These are phyloP conservation scores for Carex parvula DNA, from an alignment of 176 grass and related monocot genomes.

Conservation along the genomic window DNA sequence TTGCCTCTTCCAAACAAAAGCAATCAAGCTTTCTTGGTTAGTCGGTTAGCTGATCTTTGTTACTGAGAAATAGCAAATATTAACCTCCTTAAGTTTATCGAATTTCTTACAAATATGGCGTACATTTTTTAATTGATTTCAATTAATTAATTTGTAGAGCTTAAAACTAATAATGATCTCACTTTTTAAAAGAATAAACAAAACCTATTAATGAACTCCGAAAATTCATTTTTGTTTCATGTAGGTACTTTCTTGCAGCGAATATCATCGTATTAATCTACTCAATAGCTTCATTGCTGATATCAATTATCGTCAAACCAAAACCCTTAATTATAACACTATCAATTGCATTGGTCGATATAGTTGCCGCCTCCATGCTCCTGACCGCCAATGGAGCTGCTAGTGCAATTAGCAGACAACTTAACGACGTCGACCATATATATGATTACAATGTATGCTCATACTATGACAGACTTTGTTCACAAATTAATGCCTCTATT, in stretches of 20 bases:
- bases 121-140: neutral
- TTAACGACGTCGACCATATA: neutral
- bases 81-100: neutral
- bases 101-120: neutral
- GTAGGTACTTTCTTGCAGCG: constrained; percentile 25
- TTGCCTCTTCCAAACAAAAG: neutral
- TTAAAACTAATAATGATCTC: neutral
- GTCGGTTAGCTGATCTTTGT: neutral
- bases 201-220: neutral
- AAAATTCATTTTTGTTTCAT: neutral
- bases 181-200: no score
- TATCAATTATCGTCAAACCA: neutral
- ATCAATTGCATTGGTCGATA: neutral
- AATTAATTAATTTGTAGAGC: neutral
- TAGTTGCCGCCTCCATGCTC: neutral
- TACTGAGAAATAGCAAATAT: neutral
- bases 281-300: constrained; percentile 2
- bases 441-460: no score
- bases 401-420: neutral
- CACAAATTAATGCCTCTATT: constrained; percentile 19
- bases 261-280: neutral
- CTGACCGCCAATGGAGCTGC: constrained; percentile 10
- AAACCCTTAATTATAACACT: neutral
- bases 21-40: neutral
- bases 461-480: neutral